Evolutionary conservation across 176 grass and related monocot genomes (phyloP), one percentile per base, ranked within the genome.

Genomic region (Luzula sylvatica): DNA sequence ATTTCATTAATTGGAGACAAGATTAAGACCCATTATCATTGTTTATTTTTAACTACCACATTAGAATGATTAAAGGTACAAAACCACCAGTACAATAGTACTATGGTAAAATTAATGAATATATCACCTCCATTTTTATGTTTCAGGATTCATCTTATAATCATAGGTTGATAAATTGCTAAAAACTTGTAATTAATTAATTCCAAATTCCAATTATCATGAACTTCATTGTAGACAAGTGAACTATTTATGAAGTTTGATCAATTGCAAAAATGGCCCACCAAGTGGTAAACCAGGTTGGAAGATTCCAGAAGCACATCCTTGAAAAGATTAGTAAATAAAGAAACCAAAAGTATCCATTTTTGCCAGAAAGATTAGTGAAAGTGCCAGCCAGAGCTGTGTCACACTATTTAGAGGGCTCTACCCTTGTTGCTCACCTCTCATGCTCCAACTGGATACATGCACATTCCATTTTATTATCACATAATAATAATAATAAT

Each of bases 221-320:
- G 13, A 61, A 5, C 38, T 43, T 40, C 15, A 43, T 42, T 16
- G 27, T 43, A 43, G 22, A 41, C 42, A 61, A 13, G 1, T 26
- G 7, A 61, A 13, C 20, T 15, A 45, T 41, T n/a, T n/a, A n/a
- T n/a, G n/a, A n/a, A n/a, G n/a, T n/a, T n/a, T n/a, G n/a, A n/a
- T n/a, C n/a, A n/a, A n/a, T n/a, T n/a, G n/a, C n/a, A n/a, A n/a
- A n/a, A n/a, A n/a, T n/a, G n/a, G n/a, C 39, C 1, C 21, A 45
- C 57, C 56, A 61, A 39, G 19, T 61, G 20, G 14, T 24, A 2
- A 61, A 61, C 20, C 39, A 61, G 56, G 39, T 61, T 45, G 57
- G 57, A 61, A 46, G 57, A 61, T 25, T 61, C 39, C 45, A 23
- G 39, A 35, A 45, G n/a, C n/a, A n/a, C n/a, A n/a, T n/a, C 22